Percentiles rank a stretch among this genome's conserved stretches.
Evolutionary conservation across 2,329 filamentous ascomycete species (phyloP).

Genomic region (Sporothrix schenckii): DNA sequence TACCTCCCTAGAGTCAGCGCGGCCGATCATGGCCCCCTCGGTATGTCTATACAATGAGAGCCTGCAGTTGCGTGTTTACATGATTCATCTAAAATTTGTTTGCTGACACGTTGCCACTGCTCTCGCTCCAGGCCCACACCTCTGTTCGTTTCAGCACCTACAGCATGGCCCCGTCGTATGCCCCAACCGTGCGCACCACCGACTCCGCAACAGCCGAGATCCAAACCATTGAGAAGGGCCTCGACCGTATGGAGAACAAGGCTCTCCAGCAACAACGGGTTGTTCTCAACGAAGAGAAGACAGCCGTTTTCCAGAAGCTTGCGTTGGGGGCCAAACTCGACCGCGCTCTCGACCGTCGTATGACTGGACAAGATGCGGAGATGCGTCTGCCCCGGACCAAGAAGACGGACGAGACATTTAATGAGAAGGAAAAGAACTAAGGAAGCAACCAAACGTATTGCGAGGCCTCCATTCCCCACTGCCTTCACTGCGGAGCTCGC

Average conservation of each 20-base stretch:
- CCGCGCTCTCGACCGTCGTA: constrained; percentile 79
- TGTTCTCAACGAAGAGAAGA: constrained; percentile 75
- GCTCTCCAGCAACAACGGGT: constrained; percentile 81
- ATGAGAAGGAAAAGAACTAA: constrained; percentile 46
- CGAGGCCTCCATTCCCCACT: not conserved
- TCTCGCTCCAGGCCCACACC: constrained; percentile 50
- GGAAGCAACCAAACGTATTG: not conserved
- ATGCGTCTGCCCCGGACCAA: constrained; percentile 61
- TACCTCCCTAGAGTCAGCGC: constrained; percentile 61
- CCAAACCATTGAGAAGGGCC: constrained; percentile 72
- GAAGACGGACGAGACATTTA: constrained; percentile 30
- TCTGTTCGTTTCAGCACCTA: constrained; percentile 64
- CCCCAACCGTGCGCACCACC: constrained; percentile 56
- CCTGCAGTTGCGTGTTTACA: no score
- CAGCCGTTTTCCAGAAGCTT: constrained; percentile 79
- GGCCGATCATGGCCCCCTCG: constrained; percentile 65
- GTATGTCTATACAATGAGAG: constrained; percentile 49
- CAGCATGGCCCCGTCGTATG: constrained; percentile 63
- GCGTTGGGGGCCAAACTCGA: constrained; percentile 89
- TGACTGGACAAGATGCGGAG: constrained; percentile 86
- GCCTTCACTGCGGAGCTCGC: not conserved
- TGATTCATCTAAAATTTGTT: not conserved
- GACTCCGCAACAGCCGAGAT: constrained; percentile 63
- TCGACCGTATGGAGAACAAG: constrained; percentile 89
- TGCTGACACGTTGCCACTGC: not conserved